phyloP scores from a whole-genome alignment of 257 asterid genomes.

The Solanum sejunctum region DNA sequence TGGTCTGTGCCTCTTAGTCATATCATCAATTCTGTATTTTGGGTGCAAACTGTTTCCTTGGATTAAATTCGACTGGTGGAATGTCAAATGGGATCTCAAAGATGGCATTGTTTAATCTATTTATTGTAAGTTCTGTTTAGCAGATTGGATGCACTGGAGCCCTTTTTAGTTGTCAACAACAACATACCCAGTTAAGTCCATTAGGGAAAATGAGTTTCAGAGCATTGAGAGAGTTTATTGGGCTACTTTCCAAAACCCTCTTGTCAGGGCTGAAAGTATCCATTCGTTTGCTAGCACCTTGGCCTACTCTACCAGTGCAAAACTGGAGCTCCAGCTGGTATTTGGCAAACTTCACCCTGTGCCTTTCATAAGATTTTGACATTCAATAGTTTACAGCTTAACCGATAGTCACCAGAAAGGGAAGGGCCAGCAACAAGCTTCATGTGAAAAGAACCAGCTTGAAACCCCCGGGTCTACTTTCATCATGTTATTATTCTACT shows the following conservation, averaged over 20 bases:
- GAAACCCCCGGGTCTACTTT: conserved; percentile 49
- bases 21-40: neutral
- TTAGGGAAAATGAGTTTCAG: conserved; percentile 29
- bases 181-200: neutral
- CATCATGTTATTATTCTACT: neutral
- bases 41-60: neutral
- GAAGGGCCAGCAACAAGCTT: conserved; percentile 50
- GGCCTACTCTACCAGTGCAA: conserved; percentile 9
- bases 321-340: conserved; percentile 27
- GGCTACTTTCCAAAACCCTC: conserved; percentile 42
- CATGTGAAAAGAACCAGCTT: conserved; percentile 54
- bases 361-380: conserved; percentile 31
- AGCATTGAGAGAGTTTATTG: conserved; percentile 51
- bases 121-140: neutral
- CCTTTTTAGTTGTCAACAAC: neutral
- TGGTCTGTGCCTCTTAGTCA: neutral
- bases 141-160: neutral
- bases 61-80: neutral
- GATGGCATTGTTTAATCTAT: neutral
- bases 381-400: conserved; percentile 46
- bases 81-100: neutral
- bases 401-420: conserved; percentile 49
- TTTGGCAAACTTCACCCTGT: conserved; percentile 22
- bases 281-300: conserved; percentile 4
- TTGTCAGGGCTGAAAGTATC: conserved; percentile 14